phyloP scores from a whole-genome alignment of 495 filamentous ascomycete species.

The Penicillium ochrochloron region DNA sequence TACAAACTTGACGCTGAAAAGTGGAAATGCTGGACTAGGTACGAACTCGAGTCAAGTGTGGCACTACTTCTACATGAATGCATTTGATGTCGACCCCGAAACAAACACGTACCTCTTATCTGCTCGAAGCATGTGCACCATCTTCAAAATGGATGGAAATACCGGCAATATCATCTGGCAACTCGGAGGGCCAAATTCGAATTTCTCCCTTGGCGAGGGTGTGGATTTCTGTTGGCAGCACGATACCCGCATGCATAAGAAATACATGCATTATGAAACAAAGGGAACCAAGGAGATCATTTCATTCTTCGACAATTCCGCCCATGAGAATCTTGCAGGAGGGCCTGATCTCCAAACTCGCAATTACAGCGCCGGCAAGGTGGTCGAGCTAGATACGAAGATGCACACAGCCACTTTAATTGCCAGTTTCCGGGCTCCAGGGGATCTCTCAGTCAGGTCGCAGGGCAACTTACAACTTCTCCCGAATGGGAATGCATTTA shows the following conservation, averaged over 20 bases:
- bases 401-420: neutral
- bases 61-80: slow-evolving; percentile 41
- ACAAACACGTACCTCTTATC: slow-evolving; percentile 57
- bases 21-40: slow-evolving; percentile 47
- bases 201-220: neutral
- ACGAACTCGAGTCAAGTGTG: slow-evolving; percentile 32
- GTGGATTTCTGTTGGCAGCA: neutral
- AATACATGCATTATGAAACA: neutral
- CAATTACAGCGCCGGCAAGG: neutral
- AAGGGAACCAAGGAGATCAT: neutral
- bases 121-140: slow-evolving; percentile 51
- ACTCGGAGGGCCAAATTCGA: slow-evolving; percentile 45
- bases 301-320: neutral
- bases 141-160: slow-evolving; percentile 57
- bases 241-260: neutral
- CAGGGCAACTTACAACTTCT: neutral
- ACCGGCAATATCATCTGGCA: slow-evolving; percentile 56
- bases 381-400: neutral
- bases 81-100: slow-evolving; percentile 27
- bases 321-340: neutral
- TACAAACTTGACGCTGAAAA: neutral
- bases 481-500: neutral
- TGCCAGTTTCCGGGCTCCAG: neutral
- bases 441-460: neutral
- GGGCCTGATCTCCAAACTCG: neutral